These are phyloP conservation scores for Conticribra guillardii DNA, from an alignment of 108 stramenopile genomes.

Conservation along the genomic window DNA sequence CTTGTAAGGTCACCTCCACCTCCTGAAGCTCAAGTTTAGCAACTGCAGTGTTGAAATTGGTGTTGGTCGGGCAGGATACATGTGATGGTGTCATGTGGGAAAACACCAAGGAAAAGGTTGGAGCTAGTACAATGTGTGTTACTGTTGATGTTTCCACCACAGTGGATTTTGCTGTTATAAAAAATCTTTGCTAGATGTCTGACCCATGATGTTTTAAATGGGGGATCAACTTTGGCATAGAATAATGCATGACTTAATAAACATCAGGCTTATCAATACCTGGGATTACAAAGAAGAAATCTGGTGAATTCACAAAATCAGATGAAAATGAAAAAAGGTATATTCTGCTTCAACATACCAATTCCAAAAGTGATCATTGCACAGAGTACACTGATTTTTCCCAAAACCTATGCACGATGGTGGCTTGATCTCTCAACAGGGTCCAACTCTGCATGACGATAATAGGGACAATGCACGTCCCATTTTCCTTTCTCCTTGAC, in stretches of 20 bases:
- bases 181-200: no score
- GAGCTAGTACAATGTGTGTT: no score
- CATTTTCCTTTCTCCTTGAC: conserved; percentile 61
- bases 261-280: conserved; percentile 86
- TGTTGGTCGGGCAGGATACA: no score
- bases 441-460: conserved; percentile 97
- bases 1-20: no score
- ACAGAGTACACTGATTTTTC: conserved; percentile 90
- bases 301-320: conserved; percentile 1
- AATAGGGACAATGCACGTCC: conserved; percentile 81
- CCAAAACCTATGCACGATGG: conserved; percentile 91
- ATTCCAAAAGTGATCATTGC: conserved; percentile 95
- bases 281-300: neutral
- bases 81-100: no score
- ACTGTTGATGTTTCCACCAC: no score
- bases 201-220: no score
- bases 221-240: conserved; percentile 98
- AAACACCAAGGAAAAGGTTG: no score
- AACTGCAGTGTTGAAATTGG: no score
- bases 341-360: conserved; percentile 44
- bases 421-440: conserved; percentile 68
- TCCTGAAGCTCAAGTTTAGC: no score
- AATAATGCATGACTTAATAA: conserved; percentile 97
- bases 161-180: no score
- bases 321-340: neutral